phyloP scores from a whole-genome alignment of 2,329 filamentous ascomycete genomes.

The Sporothrix curviconia region DNA sequence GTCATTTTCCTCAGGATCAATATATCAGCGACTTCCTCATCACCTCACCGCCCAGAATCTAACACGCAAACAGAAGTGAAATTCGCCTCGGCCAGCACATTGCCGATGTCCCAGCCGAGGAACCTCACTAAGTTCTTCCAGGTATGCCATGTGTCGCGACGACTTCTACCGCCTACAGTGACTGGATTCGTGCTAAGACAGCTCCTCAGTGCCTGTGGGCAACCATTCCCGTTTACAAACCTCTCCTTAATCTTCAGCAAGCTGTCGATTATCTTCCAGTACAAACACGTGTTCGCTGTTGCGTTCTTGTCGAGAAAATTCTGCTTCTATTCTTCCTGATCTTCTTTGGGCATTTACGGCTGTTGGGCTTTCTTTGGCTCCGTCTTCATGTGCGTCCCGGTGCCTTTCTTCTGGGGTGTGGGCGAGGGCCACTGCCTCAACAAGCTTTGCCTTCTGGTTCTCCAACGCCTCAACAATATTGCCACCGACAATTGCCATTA shows the following conservation, averaged over 20 bases:
- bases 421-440: not conserved
- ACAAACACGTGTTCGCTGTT: not conserved
- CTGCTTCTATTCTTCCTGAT: not conserved
- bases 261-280: not conserved
- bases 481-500: not conserved
- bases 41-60: no score
- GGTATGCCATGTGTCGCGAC: not conserved
- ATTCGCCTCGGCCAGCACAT: not conserved
- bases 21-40: not conserved
- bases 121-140: not conserved
- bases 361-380: not conserved
- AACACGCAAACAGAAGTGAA: not conserved
- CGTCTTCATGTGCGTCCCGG: not conserved
- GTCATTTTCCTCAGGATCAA: not conserved
- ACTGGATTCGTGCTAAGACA: not conserved
- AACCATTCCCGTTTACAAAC: not conserved
- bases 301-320: not conserved
- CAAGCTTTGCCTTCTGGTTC: slow-evolving; percentile 1
- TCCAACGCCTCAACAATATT: slow-evolving; percentile 2
- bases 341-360: not conserved
- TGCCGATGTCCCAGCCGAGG: not conserved
- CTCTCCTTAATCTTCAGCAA: slow-evolving; percentile 2
- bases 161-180: not conserved
- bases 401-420: not conserved
- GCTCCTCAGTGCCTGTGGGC: not conserved